Evolutionary conservation across 345 rosid species (phyloP), one percentile per base, ranked within the genome.

Genomic region (Excoecaria cochinchinensis): DNA sequence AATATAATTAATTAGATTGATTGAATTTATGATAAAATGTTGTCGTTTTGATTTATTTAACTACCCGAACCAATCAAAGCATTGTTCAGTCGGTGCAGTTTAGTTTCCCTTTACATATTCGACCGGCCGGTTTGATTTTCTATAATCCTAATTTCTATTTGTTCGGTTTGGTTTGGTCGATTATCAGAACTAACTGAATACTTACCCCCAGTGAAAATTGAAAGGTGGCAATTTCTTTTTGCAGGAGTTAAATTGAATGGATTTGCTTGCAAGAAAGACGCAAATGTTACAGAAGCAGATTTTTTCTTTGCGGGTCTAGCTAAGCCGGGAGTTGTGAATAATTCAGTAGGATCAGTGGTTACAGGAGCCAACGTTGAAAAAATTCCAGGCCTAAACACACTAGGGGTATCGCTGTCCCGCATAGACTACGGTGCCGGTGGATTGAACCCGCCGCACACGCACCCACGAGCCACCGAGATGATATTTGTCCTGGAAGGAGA

Each of bases 381-480:
- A 66, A 79, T 79, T 25, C 79, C 82, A 36, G 82, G 82, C 48
- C 76, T 79, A 6, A 79, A 79, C 79, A 79, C 82, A 1, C 68
- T 71, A 7, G 82, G 82, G 0, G 76, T 75, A 5, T 79, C 82
- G 0, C 21, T 79, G 5, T 36, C 79, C 17, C 75, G 82, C 17
- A 79, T 75, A 10, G 82, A 79, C 73, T 79, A 46, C 22, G 62
- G 44, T 3, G 70, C 79, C 3, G 72, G 53, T 0, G 82, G 82
- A 36, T 79, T 79, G 1, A 79, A 79, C 72, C 79, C 82, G 0
- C 82, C 82, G 1, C 82, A 79, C 79, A 75, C 79, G 3, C 82
- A 79, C 72, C 82, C 82, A 60, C 72, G 82, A 7, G 82, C 82
- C 76, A 75, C 79, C 12, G 82, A 79, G 25, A 65, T 79, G 46